Evolutionary conservation across 2,329 filamentous ascomycete species (phyloP), one percentile per base, ranked within the genome.

Genomic region (Xylaria sp.): DNA sequence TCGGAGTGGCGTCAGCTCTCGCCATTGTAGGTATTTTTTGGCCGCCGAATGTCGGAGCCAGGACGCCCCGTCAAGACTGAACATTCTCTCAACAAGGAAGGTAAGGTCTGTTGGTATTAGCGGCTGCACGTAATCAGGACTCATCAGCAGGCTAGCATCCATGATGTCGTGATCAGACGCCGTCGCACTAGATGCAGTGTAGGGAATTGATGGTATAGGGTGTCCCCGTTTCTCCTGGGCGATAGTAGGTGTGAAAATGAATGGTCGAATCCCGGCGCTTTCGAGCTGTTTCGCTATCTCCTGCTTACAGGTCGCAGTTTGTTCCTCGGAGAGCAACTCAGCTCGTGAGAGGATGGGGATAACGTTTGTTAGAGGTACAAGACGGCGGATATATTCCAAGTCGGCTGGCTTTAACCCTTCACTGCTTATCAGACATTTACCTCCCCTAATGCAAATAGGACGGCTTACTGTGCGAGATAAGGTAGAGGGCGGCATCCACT

Each of bases 61-160:
- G 3, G 92, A 86, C 45, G 94, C 87, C 42, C 92, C 94, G 54
- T 95, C 90, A 3, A 87, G 85, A 54, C 93, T 90, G 74, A 98
- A 94, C 0, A 98, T 82, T 19, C 88, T 87, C 8, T 89, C 83
- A n/a, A 97, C 87, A 0, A 98, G 83, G 8, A 82, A 79, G 4
- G 79, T 75, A 1, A 98, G 86, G 50, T 98, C 94, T 8, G 93
- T 96, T 0, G 87, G 81, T 2, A 92, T 81, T 4, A 98, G 84
- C 0, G 95, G 95, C 69, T 93, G 91, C 14, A 96, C 84, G 77
- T 98, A 98, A 75, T 96, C 92, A 0, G 94, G 91, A 64, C 90
- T 94, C 95, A 98, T 98, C 19, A 98, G 85, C 0, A 97, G 84
- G 75, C 93, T 97, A 19, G 94, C 95, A 78, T 98, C 95, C 90